Base-by-base conservation (phyloP, 139 green algal species). In the Chlorella sp. region DNA sequence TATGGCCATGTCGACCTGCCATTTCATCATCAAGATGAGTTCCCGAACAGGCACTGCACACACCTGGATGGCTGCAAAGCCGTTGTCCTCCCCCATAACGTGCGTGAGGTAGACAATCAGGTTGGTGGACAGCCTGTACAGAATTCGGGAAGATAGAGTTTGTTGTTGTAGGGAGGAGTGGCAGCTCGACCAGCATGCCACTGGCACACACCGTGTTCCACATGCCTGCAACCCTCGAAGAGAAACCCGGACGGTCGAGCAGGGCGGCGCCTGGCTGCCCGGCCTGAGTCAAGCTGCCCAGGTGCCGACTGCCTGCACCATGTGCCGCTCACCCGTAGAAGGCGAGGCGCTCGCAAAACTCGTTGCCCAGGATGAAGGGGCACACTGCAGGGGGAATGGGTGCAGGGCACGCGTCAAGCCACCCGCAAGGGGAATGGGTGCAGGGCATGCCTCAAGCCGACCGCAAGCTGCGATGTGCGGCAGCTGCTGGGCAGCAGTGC, bases 281-380 rank as follows among this genome's bases (percentile, higher is more conserved):
- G n/a, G n/a, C 56, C 22, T 20, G 22, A 65, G 56, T 20, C 22
- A 20, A 65, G 56, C 56, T 51, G 7, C 36, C 44, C 20, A 81
- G 73, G n/a, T n/a, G n/a, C 8, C 46, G 11, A 54, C 11, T 20
- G 51, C 9, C 24, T 60, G 51, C 13, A n/a, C n/a, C n/a, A 24
- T 60, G 51, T 17, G 41, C 40, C 32, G 28, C 91, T 80, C 77
- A 95, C 91, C 94, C 95, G 88, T 98, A 97, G 82, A 93, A 98
- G 0, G 96, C 96, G 73, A 98, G 90, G 4, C 96, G 88, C 85
- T 98, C 96, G 81, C 96, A 98, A 34, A 98, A 95, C 87, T 98
- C 96, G 83, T 98, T 98, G 17, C 94, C 94, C 7, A 97, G 87
- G 62, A 98, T 98, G 86, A 96, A 98, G 0, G 95, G 95, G 81